Evolutionary conservation across 768 basidiomycete genomes (phyloP).

Genomic region (Lactarius evosmus): DNA sequence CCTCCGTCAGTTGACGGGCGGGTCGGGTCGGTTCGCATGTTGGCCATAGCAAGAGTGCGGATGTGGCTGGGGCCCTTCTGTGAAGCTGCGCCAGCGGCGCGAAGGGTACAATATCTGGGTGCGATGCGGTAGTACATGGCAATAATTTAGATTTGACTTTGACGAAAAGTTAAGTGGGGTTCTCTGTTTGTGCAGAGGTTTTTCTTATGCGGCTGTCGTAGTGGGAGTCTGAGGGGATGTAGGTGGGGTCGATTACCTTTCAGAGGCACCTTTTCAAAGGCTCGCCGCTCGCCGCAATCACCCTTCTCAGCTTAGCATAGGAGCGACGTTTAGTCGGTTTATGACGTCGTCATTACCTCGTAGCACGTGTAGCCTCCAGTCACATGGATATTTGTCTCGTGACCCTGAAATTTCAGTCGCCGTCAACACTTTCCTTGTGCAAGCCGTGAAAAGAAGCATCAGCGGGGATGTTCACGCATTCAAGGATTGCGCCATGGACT

Average conservation of each 20-base stretch:
- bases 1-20: constrained; percentile 10
- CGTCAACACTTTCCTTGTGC: no score
- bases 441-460: no score
- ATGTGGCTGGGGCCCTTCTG: not conserved
- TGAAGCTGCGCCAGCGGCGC: constrained; percentile 1
- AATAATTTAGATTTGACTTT: not conserved
- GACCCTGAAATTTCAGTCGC: no score
- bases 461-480: no score
- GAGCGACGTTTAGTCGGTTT: not conserved
- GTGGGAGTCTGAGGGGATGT: not conserved
- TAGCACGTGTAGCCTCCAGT: constrained; percentile 37
- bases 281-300: no score
- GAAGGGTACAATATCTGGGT: constrained; percentile 8
- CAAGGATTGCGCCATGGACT: no score
- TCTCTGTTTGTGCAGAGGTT: not conserved
- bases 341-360: constrained; percentile 56
- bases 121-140: constrained; percentile 5
- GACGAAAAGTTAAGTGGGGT: not conserved
- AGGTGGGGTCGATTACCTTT: not conserved
- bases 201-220: not conserved
- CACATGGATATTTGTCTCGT: constrained; percentile 34
- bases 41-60: constrained; percentile 17
- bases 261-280: not conserved
- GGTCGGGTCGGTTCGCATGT: constrained; percentile 5
- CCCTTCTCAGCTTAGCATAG: no score